Base-by-base conservation (phyloP, 768 basidiomycete species). In the Auricularia cornea region DNA sequence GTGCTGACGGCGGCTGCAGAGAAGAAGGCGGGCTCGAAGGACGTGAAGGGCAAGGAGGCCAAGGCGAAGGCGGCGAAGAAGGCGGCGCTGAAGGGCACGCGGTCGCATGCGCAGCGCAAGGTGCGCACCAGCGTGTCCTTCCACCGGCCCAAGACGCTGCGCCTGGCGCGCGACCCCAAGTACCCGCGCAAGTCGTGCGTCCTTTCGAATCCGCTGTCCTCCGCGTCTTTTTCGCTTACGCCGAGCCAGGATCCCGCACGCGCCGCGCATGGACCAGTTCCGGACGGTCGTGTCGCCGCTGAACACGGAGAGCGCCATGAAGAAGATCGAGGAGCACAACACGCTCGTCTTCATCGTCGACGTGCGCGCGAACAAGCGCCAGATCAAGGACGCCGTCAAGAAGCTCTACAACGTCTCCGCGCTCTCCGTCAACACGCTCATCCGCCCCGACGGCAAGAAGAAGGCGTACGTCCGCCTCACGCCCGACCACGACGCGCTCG, bases 321-420 rank as follows among this genome's bases (percentile, higher is more conserved):
- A 98, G 86, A 97, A 99, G 86, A 99, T 99, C 64, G 96, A 99
- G 83, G 96, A 98, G 78, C 88, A 98, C 83, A 98, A 99, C 79
- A 99, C 97, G 33, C 85, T 98, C 64, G 97, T 99, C 65, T 99
- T 98, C 83, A 88, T 98, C 65, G 94, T 97, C 61, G 95, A 98
- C 77, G 72, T 98, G 76, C 88, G 86, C 75, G 81, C 93, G 69
- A 99, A 97, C 87, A 99, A 99, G 85, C 87, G 94, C 57, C 94
- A 99, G 78, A 98, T 98, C 81, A 96, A 94, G 86, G 93, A 98
- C 71, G 97, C 97, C 2, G 94, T 99, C 70, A 98, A 98, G 87
- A 97, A 97, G 85, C 77, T 99, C 71, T 98, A 98, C 77, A 95
- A 97, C 72, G 95, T 98, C 61, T 86, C 95, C 78, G 91, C 94